Evolutionary conservation across 2,329 filamentous ascomycete species (phyloP).

Genomic region (Fusarium nygamai): DNA sequence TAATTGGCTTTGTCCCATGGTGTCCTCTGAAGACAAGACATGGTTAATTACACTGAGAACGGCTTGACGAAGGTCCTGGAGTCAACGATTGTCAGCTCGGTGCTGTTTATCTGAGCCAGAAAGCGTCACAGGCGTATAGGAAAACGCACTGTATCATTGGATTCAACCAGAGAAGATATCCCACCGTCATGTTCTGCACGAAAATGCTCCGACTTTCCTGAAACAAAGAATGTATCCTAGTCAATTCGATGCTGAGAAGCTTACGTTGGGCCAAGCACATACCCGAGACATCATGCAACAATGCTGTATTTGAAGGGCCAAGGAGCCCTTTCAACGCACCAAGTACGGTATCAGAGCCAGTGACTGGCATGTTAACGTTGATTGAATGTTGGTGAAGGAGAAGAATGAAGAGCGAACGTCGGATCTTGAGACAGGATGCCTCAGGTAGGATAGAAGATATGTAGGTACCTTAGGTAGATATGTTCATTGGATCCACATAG

Average conservation of each 20-base stretch:
- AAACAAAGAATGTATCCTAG: neutral
- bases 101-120: neutral
- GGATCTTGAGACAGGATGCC: neutral
- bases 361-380: neutral
- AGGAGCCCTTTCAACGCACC: conserved; percentile 20
- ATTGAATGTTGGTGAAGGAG: neutral
- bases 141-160: neutral
- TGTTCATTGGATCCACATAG: neutral
- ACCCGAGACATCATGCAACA: conserved; percentile 23
- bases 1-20: neutral
- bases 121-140: too few relatives aligned
- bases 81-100: conserved; percentile 2
- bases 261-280: neutral
- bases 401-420: neutral
- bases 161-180: neutral
- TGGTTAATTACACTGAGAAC: neutral
- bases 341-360: neutral
- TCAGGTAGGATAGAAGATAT: neutral
- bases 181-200: neutral
- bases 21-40: neutral
- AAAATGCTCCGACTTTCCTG: neutral
- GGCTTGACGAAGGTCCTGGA: conserved; percentile 11
- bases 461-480: neutral
- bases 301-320: conserved; percentile 12
- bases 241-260: neutral